Conservation (phyloP, 345 rosid species). For the Salix viminalis region DNA sequence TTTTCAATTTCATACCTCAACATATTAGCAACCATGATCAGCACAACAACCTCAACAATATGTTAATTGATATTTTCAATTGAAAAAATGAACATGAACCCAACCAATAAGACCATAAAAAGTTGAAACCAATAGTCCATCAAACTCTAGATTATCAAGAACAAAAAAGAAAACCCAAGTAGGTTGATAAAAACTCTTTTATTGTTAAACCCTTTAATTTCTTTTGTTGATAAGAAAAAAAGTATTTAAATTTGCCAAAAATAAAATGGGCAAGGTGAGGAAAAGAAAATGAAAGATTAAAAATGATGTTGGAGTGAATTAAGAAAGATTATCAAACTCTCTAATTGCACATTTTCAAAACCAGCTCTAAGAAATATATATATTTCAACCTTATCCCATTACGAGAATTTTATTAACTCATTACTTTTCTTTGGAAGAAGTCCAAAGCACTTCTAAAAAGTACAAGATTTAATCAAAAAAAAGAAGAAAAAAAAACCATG, state of each 20-base stretch:
- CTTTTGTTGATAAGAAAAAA: conserved; percentile 17
- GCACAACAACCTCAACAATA: no score
- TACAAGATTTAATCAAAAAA: no score
- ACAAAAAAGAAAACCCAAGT: no score
- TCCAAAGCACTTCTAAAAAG: conserved; percentile 15
- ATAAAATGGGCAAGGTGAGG: conserved; percentile 64
- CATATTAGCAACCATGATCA: no score
- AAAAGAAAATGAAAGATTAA: conserved; percentile 67
- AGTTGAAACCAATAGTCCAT: no score
- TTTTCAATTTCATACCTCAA: no score
- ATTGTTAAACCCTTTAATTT: background rate
- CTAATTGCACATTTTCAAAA: conserved; percentile 46
- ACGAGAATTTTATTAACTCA: conserved; percentile 36
- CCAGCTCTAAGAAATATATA: conserved; percentile 14
- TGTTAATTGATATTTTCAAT: no score
- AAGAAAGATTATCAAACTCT: conserved; percentile 64
- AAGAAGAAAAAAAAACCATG: no score
- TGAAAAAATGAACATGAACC: no score
- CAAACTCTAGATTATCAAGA: no score
- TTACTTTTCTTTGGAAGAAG: conserved; percentile 73
- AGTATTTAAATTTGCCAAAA: conserved; percentile 53
- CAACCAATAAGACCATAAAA: no score
- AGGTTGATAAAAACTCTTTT: no score
- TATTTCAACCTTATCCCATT: conserved; percentile 11
- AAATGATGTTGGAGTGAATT: conserved; percentile 43